Evolutionary conservation across 768 basidiomycete species (phyloP), one percentile per base, ranked within the genome.

Genomic region (Xerocomus brunneocitrinus): DNA sequence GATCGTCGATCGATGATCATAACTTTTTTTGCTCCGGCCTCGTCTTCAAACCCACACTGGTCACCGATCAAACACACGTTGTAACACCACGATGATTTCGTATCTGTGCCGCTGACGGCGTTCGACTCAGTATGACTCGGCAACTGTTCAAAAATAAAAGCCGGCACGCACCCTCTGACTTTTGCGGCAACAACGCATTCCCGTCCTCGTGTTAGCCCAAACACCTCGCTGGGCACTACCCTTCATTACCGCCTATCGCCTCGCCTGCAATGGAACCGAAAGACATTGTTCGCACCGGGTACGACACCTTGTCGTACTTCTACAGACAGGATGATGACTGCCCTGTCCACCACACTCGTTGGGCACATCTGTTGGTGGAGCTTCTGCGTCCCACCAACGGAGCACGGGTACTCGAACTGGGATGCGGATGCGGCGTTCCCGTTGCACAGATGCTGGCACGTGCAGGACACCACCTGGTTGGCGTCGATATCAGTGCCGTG

Each of bases 181-280:
- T 47, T 19, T 19, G 19, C 19, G 47, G 54, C 39, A 49, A 64
- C 57, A 47, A 52, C 50, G 13, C 50, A 16, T 13, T 16, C 34
- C 48, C 10, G 44, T 52, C 43, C 50, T 49, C 49, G 12, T 47
- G 36, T 36, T 36, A 22, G 30, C 4, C 38, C 25, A 12, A 44
- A 25, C 48, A 14, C 47, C 54, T 35, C 30, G n/a, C 25, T 35
- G 16, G 10, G n/a, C 40, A 49, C 45, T 27, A 10, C 45, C 19
- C 19, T 59, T 67, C 60, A 67, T 65, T 58, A 60, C 62, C 65
- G 60, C 58, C 32, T 19, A 50, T 38, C 52, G 40, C 34, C 38
- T 24, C 35, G 9, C 54, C 24, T n/a, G 36, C 9, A 45, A 60
- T 58, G 60, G 45, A 54, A 5, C 35, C 45, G 1, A 53, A 52